phyloP scores from a whole-genome alignment of 2,329 filamentous ascomycete species.

The Macrophomina pseudophaseolina region DNA sequence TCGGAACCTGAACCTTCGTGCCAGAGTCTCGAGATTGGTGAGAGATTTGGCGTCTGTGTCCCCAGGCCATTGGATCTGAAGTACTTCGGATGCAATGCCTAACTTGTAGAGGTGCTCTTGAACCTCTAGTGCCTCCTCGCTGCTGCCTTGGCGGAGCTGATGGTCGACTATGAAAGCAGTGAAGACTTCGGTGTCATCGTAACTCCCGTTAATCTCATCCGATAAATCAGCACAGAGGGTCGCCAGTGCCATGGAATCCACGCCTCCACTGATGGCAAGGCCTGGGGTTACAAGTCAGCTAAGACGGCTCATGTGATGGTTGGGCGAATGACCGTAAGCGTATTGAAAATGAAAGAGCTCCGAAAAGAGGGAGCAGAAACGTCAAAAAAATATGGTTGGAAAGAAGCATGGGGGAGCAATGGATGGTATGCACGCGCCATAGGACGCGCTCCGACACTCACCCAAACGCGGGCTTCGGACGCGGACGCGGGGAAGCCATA shows the following conservation, averaged over 20 bases:
- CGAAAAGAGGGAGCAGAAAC: neutral
- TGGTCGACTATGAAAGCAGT: slow-evolving; percentile 68
- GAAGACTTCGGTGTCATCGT: slow-evolving; percentile 37
- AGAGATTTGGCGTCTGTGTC: slow-evolving; percentile 49
- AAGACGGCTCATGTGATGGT: neutral
- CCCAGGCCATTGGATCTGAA: slow-evolving; percentile 47
- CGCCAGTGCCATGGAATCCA: slow-evolving; percentile 97
- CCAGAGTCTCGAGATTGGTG: slow-evolving; percentile 74
- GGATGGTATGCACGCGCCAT: neutral
- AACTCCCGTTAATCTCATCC: neutral
- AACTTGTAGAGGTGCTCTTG: slow-evolving; percentile 50
- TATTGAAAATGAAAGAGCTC: neutral
- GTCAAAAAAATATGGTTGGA: too few species aligned
- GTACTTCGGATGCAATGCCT: slow-evolving; percentile 39
- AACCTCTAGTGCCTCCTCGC: slow-evolving; percentile 60
- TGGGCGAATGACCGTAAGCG: neutral
- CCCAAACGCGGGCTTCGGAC: slow-evolving; percentile 26
- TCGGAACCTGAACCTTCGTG: slow-evolving; percentile 75
- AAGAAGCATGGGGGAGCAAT: neutral
- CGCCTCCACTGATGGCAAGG: slow-evolving; percentile 87
- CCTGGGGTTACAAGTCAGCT: slow-evolving; percentile 38
- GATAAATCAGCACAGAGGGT: slow-evolving; percentile 31
- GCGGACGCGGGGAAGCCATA: slow-evolving; percentile 27
- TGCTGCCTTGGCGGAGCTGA: slow-evolving; percentile 60
- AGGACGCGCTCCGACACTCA: neutral